phyloP scores from a whole-genome alignment of 1,284 basidiomycete genomes.

The Mrakiaceae sp. region DNA sequence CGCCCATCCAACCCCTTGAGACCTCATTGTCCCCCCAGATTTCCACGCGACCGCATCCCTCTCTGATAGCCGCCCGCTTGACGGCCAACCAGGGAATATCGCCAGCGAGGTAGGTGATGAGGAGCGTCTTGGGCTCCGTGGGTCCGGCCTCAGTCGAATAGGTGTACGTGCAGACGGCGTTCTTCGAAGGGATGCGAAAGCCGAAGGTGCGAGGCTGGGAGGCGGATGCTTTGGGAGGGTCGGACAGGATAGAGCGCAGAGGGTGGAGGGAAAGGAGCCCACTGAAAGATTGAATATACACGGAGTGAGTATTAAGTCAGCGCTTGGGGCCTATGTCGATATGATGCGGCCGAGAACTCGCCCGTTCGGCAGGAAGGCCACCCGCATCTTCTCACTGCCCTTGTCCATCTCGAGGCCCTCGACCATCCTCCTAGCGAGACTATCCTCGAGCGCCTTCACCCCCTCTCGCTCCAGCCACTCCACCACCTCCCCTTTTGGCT shows the following conservation, averaged over 20 bases:
- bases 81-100: background rate
- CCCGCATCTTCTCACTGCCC: background rate
- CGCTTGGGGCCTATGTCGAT: background rate
- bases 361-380: background rate
- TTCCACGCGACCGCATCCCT: background rate
- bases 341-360: background rate
- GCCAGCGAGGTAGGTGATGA: background rate
- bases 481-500: background rate
- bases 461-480: conserved; percentile 2
- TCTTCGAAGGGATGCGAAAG: background rate
- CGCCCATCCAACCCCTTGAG: background rate
- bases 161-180: background rate
- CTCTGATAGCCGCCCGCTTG: background rate
- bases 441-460: background rate
- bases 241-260: conserved; percentile 1
- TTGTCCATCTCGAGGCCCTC: background rate
- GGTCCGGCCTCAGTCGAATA: background rate
- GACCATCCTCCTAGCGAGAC: background rate
- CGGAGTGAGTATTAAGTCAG: background rate
- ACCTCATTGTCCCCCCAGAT: conserved; percentile 3
- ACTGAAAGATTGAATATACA: background rate
- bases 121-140: background rate
- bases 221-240: background rate
- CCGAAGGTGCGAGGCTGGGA: conserved; percentile 1
- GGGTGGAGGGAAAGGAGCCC: conserved; percentile 7